These are phyloP conservation scores for Cucurbita moschata DNA, from an alignment of 306 rosid species.

Conservation along the genomic window DNA sequence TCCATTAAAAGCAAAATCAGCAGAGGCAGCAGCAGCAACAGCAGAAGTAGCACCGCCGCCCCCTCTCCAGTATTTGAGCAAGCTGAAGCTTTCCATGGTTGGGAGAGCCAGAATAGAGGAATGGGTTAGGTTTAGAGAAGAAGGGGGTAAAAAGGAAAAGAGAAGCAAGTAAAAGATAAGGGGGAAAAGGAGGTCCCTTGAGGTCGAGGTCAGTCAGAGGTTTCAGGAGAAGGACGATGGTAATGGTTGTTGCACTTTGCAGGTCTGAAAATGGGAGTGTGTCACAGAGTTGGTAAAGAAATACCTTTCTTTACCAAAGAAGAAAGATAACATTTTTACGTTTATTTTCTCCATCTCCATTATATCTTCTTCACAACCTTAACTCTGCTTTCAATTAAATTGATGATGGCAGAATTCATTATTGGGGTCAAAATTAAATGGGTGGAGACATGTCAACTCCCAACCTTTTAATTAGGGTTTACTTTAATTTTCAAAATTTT, in stretches of 20 bases:
- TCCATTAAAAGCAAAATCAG: background rate
- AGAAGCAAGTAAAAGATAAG: background rate
- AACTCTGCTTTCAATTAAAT: background rate
- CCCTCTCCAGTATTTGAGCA: slow-evolving; percentile 85
- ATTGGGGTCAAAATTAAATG: background rate
- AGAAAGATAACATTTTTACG: background rate
- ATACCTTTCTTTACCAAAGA: background rate
- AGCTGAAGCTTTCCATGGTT: slow-evolving; percentile 96
- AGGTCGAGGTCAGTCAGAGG: background rate
- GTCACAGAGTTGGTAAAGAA: background rate
- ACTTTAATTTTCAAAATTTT: background rate
- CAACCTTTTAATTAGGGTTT: background rate
- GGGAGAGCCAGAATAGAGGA: slow-evolving; percentile 93
- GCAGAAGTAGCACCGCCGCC: slow-evolving; percentile 14
- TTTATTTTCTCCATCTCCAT: slow-evolving; percentile 18
- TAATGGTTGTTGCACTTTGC: slow-evolving; percentile 10
- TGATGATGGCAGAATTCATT: background rate
- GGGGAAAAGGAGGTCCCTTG: background rate
- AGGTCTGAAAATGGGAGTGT: slow-evolving; percentile 7
- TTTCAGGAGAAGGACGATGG: slow-evolving; percentile 11
- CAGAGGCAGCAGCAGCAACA: background rate
- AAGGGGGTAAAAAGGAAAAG: background rate
- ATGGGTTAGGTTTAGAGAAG: background rate
- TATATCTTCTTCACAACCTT: background rate
- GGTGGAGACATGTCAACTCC: background rate